Evolutionary conservation across 371 early-diverging fungal genomes (phyloP).

Genomic region (Phascolomyces articulosus): DNA sequence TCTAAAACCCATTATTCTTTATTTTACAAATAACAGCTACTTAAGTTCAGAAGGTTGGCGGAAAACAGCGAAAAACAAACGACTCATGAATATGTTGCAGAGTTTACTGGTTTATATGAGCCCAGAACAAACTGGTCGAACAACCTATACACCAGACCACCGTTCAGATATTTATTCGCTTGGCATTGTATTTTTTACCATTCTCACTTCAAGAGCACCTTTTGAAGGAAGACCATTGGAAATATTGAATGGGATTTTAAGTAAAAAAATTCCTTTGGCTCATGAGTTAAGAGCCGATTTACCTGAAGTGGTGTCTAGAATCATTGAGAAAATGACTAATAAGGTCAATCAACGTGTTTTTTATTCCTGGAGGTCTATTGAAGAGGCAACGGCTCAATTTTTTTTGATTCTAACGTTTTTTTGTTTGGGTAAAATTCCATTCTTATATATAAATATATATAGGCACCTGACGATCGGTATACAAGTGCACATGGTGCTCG

Average conservation of each 20-base stretch:
- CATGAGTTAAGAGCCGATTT: constrained; percentile 50
- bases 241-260: constrained; percentile 54
- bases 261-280: constrained; percentile 45
- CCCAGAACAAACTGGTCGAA: constrained; percentile 62
- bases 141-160: constrained; percentile 58
- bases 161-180: constrained; percentile 60
- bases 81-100: constrained; percentile 19
- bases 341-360: too few species aligned
- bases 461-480: constrained; percentile 63
- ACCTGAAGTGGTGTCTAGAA: constrained; percentile 47
- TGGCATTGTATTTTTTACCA: constrained; percentile 53
- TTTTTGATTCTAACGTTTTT: too few species aligned
- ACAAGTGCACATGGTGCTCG: constrained; percentile 57
- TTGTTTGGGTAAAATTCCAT: too few species aligned
- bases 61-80: constrained; percentile 37
- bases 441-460: not conserved
- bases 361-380: too few species aligned
- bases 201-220: constrained; percentile 54
- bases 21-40: constrained; percentile 22
- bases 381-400: too few species aligned
- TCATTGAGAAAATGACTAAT: constrained; percentile 60
- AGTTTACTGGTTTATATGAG: constrained; percentile 34
- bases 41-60: constrained; percentile 49
- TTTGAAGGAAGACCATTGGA: constrained; percentile 60
- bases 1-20: too few species aligned